Conservation (phyloP, 2,329 filamentous ascomycete genomes). For the Fusarium sp. region DNA sequence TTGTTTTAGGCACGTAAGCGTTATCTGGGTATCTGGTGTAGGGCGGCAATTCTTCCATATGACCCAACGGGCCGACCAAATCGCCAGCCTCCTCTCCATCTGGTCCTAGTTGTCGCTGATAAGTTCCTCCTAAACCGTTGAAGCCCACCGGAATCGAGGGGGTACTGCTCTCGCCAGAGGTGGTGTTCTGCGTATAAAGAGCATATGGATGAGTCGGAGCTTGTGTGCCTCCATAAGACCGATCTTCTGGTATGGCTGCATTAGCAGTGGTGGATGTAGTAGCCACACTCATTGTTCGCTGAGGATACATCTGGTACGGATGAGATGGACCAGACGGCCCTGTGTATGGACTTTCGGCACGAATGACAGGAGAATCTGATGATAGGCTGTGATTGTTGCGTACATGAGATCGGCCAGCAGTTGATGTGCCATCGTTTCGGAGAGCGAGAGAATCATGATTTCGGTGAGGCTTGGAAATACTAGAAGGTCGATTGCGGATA, state of each 20-base stretch:
- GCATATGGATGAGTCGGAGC: constrained; percentile 87
- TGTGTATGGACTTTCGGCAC: constrained; percentile 73
- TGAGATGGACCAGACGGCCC: constrained; percentile 82
- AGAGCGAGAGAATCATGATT: constrained; percentile 64
- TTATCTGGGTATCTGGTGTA: constrained; percentile 92
- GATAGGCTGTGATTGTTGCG: constrained; percentile 50
- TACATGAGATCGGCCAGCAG: constrained; percentile 27
- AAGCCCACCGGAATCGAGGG: constrained; percentile 78
- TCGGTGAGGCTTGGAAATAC: constrained; percentile 66
- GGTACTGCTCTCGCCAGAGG: constrained; percentile 59
- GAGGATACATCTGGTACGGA: constrained; percentile 87
- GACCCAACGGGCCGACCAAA: constrained; percentile 87
- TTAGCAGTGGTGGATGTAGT: constrained; percentile 77
- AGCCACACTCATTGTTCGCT: constrained; percentile 76
- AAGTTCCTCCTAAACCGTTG: constrained; percentile 73
- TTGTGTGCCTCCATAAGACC: constrained; percentile 68
- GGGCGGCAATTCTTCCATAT: constrained; percentile 90
- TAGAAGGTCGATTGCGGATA: constrained; percentile 61
- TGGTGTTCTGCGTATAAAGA: constrained; percentile 85
- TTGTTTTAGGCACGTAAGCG: constrained; percentile 57
- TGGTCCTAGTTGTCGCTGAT: constrained; percentile 79
- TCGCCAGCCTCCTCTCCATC: constrained; percentile 90
- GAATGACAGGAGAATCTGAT: constrained; percentile 55
- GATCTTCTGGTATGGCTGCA: constrained; percentile 52
- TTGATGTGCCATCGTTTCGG: constrained; percentile 60